These are phyloP conservation scores for Harrya chromipes DNA, from an alignment of 768 basidiomycete genomes.

Conservation along the genomic window DNA sequence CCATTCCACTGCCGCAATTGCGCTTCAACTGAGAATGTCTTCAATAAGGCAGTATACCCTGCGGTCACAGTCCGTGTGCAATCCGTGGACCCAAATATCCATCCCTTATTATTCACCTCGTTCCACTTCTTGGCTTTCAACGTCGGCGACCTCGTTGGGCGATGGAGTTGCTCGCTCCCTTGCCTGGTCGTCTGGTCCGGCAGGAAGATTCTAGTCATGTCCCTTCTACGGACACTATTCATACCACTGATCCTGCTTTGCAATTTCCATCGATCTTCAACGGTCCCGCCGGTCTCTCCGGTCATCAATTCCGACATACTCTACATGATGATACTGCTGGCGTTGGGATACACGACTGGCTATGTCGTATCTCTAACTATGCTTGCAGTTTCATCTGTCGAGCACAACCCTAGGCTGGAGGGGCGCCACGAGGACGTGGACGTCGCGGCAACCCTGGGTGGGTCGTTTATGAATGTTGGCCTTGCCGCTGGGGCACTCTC, in stretches of 20 bases:
- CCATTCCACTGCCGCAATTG: neutral
- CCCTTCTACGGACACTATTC: conserved; percentile 73
- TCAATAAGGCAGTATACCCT: conserved; percentile 75
- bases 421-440: conserved; percentile 78
- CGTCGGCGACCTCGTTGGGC: conserved; percentile 66
- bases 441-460: conserved; percentile 76
- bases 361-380: conserved; percentile 75
- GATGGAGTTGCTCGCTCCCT: conserved; percentile 66
- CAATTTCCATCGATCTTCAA: conserved; percentile 61
- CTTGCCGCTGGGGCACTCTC: conserved; percentile 70
- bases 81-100: conserved; percentile 60
- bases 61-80: conserved; percentile 77
- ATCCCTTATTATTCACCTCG: conserved; percentile 81
- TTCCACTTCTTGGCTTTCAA: conserved; percentile 78
- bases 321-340: conserved; percentile 70
- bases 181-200: conserved; percentile 66
- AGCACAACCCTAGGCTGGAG: conserved; percentile 71
- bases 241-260: conserved; percentile 87
- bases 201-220: conserved; percentile 56
- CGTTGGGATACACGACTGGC: conserved; percentile 79
- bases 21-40: conserved; percentile 4
- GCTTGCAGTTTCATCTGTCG: conserved; percentile 79
- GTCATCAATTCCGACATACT: conserved; percentile 73
- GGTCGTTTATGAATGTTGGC: conserved; percentile 76
- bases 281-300: conserved; percentile 22